Evolutionary conservation across 306 rosid species (phyloP).

Genomic region (Cicer arietinum): DNA sequence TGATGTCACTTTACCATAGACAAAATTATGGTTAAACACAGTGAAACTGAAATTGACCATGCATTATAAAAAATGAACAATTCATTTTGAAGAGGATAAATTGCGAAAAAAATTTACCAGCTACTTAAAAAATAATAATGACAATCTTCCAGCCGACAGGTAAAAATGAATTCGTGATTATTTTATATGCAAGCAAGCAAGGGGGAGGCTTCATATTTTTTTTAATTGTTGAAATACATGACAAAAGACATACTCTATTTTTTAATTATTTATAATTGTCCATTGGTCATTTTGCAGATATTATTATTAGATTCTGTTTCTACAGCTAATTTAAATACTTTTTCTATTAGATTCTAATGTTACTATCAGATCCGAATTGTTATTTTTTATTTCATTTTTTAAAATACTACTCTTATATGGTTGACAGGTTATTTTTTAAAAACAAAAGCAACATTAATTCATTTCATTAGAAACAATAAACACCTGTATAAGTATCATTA

Average conservation of each 20-base stretch:
- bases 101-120: no score
- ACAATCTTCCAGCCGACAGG: no score
- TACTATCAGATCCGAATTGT: conserved; percentile 37
- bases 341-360: conserved; percentile 40
- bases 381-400: neutral
- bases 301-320: conserved; percentile 45
- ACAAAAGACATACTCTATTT: neutral
- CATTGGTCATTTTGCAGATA: conserved; percentile 30
- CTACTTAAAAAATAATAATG: no score
- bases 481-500: no score
- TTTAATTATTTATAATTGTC: conserved; percentile 22
- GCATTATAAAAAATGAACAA: neutral
- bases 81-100: neutral
- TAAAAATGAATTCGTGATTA: neutral
- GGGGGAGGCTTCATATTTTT: neutral
- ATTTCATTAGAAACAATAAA: no score
- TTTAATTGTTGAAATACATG: conserved; percentile 20
- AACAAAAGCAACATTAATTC: no score
- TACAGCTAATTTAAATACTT: conserved; percentile 30
- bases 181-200: neutral
- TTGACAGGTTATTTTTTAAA: neutral
- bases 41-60: no score
- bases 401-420: neutral
- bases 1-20: no score
- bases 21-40: no score